Evolutionary conservation across 345 rosid species (phyloP), one percentile per base, ranked within the genome.

Genomic region (Atalantia buxifolia): DNA sequence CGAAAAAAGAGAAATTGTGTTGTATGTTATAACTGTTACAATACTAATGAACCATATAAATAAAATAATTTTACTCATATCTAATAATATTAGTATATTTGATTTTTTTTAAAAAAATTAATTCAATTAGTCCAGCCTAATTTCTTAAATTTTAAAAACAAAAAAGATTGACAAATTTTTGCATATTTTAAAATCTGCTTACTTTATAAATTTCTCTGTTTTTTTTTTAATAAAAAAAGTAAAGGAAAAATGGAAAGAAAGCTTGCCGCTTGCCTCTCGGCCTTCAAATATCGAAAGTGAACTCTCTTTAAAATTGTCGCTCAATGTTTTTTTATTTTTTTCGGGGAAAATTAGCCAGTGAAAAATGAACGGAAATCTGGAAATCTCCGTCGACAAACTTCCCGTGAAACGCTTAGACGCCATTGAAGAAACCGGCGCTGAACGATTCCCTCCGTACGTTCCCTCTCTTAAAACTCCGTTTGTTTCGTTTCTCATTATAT

Each of bases 331-430:
- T 24, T 4, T 38, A 0, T 21, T 83, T 72, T 70, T 24, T 71
- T 63, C 70, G 72, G 76, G 76, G 62, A 40, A 75, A 76, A 53
- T 76, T n/a, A 66, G 50, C 21, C 0, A 0, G 7, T 65, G 69
- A 75, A 38, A 75, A 53, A 90, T 93, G 98, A 92, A 90, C 57
- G 89, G 88, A 5, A 87, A 87, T 64, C 71, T 90, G 76, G 88
- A 87, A 78, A 84, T 95, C 74, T 95, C 99, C 42, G 81, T 95
- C 28, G 97, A 94, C 73, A 91, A 91, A 88, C 98, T 93, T 50
- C 97, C 94, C 3, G 84, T 95, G 21, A 93, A 86, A 77, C 94
- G 98, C 77, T 81, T 95, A 70, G 95, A 92, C 14, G 75, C 90
- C 72, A 91, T 94, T 8, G 99, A 95, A 59, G 97, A 95, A 71